Evolutionary conservation across 2,329 filamentous ascomycete species (phyloP).

Genomic region (Xylariomycetidae sp.): DNA sequence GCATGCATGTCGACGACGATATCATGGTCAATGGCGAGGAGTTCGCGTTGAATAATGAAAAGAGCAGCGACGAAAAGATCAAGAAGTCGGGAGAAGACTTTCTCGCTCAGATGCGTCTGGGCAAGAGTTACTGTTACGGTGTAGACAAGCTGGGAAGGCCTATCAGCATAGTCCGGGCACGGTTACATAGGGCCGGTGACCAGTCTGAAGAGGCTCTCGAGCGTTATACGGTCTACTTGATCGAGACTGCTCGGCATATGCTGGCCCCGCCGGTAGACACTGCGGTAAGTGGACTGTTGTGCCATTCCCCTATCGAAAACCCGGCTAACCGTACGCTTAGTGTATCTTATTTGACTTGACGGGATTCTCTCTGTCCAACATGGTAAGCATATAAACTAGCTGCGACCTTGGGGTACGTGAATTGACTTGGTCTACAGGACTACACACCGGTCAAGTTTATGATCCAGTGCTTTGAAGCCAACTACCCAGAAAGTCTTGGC

Average conservation of each 20-base stretch:
- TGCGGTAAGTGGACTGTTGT: constrained; percentile 77
- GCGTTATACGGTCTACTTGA: constrained; percentile 86
- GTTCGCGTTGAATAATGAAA: constrained; percentile 57
- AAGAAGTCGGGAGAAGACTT: constrained; percentile 74
- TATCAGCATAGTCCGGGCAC: constrained; percentile 78
- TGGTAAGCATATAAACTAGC: constrained; percentile 67
- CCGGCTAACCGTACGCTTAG: too few species aligned
- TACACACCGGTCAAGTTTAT: constrained; percentile 97
- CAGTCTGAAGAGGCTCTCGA: constrained; percentile 80
- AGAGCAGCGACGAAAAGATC: constrained; percentile 47
- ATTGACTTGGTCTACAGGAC: constrained; percentile 65
- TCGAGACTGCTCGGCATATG: constrained; percentile 88
- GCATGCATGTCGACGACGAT: constrained; percentile 85
- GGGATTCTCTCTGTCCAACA: constrained; percentile 87
- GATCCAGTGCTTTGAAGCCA: constrained; percentile 98
- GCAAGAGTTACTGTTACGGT: constrained; percentile 91
- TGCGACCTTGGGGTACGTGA: too few species aligned
- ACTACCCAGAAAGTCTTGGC: constrained; percentile 91
- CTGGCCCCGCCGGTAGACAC: constrained; percentile 80
- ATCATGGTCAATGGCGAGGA: constrained; percentile 76
- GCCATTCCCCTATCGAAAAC: too few species aligned
- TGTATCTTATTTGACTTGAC: constrained; percentile 96
- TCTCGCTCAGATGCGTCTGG: constrained; percentile 76
- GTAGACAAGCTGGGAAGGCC: constrained; percentile 79
- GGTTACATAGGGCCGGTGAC: constrained; percentile 76